Base-by-base conservation (phyloP, 164 flowering plant genomes). In the Hamamelis virginiana region DNA sequence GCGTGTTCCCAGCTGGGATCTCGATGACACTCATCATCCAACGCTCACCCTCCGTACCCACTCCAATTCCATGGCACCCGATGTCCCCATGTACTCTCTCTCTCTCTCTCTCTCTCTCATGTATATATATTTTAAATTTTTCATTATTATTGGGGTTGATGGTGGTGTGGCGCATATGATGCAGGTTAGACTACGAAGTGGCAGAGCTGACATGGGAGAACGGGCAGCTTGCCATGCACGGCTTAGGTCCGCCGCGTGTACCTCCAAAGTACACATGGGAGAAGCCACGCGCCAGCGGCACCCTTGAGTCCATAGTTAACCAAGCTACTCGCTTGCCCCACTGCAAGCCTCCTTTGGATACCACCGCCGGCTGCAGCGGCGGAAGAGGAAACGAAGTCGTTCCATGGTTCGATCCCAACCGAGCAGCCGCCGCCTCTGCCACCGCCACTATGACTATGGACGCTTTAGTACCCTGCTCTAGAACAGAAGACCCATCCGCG, bases 161-260 rank as follows among this genome's bases (percentile, higher is more conserved):
- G 22, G 38, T 25, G 38, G 66, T 62, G 64, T 51, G 62, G 16
- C 41, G 1, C 46, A n/a, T 64, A 1, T 13, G 62, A 38, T 59
- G 74, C 86, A 87, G 91, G 84, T 69, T 78, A 47, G 92, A 86
- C 70, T 88, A 86, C 53, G 95, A 86, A 69, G 91, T 93, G 38
- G 91, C 96, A 25, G 98, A 92, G 81, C 76, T 92, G 69, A 91
- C 91, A 23, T 92, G 96, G 98, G 87, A 89, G 69, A 90, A 90
- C 66, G 98, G 98, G 6, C 94, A 92, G 62, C 62, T 88, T 59
- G 80, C 88, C 60, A 77, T 91, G 91, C 93, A 93, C 76, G 91
- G 90, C 5, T 69, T 93, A 3, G 92, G 89, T 0, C 84, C 73
- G 1, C 92, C 91, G 43, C 84, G 91, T 9, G 65, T 59, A 46